Percentiles rank a stretch among this genome's conserved stretches.
Conservation (phyloP, 768 basidiomycete species). For the Boletus coccyginus region DNA sequence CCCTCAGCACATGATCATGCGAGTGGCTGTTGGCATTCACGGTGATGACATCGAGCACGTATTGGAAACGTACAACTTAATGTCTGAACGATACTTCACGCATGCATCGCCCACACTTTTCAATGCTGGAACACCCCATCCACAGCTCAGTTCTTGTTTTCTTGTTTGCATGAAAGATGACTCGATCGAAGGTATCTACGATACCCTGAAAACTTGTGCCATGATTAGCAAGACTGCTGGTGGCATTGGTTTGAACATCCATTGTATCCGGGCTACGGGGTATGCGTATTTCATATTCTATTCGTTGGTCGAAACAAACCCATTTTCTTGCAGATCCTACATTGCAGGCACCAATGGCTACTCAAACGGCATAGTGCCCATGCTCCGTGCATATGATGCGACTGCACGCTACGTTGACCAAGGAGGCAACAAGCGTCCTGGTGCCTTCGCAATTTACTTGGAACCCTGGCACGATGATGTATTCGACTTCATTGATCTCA, state of each 20-base stretch:
- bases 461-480: slow-evolving; percentile 99
- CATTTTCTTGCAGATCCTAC: slow-evolving; percentile 65
- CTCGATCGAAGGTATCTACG: slow-evolving; percentile 98
- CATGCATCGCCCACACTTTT: slow-evolving; percentile 98
- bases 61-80: slow-evolving; percentile 90
- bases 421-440: slow-evolving; percentile 98
- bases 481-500: slow-evolving; percentile 95
- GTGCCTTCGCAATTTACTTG: slow-evolving; percentile 96
- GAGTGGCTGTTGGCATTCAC: slow-evolving; percentile 97
- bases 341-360: slow-evolving; percentile 99
- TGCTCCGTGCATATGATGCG: slow-evolving; percentile 97
- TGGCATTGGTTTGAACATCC: slow-evolving; percentile 94
- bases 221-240: slow-evolving; percentile 99
- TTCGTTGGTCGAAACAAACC: background rate
- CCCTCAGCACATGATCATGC: slow-evolving; percentile 99
- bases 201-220: slow-evolving; percentile 96
- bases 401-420: slow-evolving; percentile 99
- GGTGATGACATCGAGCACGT: slow-evolving; percentile 85
- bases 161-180: slow-evolving; percentile 98
- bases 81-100: slow-evolving; percentile 98
- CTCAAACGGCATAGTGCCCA: slow-evolving; percentile 98
- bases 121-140: slow-evolving; percentile 94
- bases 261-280: slow-evolving; percentile 96
- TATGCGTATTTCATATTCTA: slow-evolving; percentile 33
- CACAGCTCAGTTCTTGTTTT: slow-evolving; percentile 97